Evolutionary conservation across 2,329 filamentous ascomycete species (phyloP).

Genomic region (Monascus ruber): DNA sequence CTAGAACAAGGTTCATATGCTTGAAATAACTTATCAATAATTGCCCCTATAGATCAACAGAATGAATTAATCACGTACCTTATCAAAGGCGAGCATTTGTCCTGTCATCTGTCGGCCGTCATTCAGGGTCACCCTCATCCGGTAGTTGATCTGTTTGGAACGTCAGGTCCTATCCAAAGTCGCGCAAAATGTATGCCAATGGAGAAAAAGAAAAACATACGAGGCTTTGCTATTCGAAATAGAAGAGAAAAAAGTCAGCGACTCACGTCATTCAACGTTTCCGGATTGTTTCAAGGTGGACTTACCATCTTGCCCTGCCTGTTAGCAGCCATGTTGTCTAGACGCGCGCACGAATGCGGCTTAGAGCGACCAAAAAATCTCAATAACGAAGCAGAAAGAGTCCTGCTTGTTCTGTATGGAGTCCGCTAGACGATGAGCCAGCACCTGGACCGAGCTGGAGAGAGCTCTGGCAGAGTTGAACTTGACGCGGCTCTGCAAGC

Average conservation of each 20-base stretch:
- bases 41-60: conserved; percentile 4
- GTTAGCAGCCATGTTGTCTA: conserved; percentile 51
- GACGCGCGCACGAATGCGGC: conserved; percentile 37
- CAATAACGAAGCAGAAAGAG: conserved; percentile 13
- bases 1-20: conserved; percentile 99
- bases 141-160: conserved; percentile 78
- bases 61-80: conserved; percentile 44
- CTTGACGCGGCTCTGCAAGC: conserved; percentile 13
- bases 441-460: neutral
- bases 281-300: conserved; percentile 25
- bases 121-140: conserved; percentile 92
- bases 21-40: conserved; percentile 25
- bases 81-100: conserved; percentile 97
- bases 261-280: conserved; percentile 41
- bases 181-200: conserved; percentile 51
- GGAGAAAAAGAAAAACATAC: conserved; percentile 35
- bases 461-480: neutral
- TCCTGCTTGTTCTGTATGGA: neutral
- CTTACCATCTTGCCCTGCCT: conserved; percentile 99
- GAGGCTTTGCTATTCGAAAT: conserved; percentile 47
- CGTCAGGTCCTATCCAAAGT: conserved; percentile 90
- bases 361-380: conserved; percentile 20
- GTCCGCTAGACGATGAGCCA: neutral
- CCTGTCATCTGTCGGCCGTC: conserved; percentile 95
- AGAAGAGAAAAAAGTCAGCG: conserved; percentile 41